A percentile compares a stretch with the other conserved stretches of the same genome.
Conservation (phyloP, 2,329 filamentous ascomycete genomes). For the Trichophyton simii region DNA sequence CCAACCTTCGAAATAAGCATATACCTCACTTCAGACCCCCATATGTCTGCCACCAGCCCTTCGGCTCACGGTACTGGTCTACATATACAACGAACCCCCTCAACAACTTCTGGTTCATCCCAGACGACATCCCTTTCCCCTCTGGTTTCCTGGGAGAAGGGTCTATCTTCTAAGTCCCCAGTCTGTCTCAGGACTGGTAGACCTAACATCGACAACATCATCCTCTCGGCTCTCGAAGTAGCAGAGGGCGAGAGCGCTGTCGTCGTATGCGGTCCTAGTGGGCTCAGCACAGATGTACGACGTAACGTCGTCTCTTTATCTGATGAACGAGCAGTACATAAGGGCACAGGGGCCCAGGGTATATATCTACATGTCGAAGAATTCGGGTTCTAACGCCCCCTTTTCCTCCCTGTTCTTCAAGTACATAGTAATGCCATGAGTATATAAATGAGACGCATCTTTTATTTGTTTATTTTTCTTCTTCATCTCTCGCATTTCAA, state of each 20-base stretch:
- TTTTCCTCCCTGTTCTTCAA: not conserved
- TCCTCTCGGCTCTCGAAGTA: constrained; percentile 44
- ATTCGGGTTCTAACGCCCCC: constrained; percentile 36
- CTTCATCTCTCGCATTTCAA: no score
- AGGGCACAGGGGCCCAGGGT: constrained; percentile 54
- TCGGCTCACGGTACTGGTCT: constrained; percentile 18
- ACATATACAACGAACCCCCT: constrained; percentile 6
- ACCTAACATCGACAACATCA: constrained; percentile 40
- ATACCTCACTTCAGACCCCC: constrained; percentile 44
- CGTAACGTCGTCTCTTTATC: constrained; percentile 44
- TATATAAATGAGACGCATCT: not conserved
- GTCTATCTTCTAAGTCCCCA: not conserved
- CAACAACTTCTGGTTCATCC: not conserved
- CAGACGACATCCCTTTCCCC: not conserved
- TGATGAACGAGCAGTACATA: constrained; percentile 55
- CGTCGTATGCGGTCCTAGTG: constrained; percentile 48
- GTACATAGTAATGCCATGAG: not conserved
- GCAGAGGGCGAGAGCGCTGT: constrained; percentile 51
- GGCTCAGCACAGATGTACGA: constrained; percentile 44
- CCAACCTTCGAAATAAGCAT: constrained; percentile 41
- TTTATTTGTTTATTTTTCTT: not conserved
- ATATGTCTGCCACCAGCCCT: constrained; percentile 8
- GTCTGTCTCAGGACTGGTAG: constrained; percentile 29
- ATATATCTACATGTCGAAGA: constrained; percentile 49
- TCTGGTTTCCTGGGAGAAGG: not conserved